Evolutionary conservation across 2,329 filamentous ascomycete species (phyloP), one percentile per base, ranked within the genome.

Genomic region (Ilyonectria destructans): DNA sequence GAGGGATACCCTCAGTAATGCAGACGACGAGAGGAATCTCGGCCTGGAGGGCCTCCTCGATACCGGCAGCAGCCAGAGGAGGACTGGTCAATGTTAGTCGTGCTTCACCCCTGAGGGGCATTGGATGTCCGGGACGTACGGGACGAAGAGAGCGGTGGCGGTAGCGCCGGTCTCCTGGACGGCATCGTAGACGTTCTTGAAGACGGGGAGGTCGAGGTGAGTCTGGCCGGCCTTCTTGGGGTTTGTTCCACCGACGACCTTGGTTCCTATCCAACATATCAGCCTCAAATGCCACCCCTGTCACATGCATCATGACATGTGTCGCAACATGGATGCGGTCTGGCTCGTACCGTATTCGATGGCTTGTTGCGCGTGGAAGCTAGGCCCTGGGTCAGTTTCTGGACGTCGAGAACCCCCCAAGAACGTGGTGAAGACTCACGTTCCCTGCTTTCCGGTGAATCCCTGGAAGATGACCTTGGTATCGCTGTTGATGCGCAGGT

Each of bases 401-500:
- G 48, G 31, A 40, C 33, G 46, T 29, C 26, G 19, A 48, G 3
- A 10, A 9, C 15, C 37, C 19, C 23, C 33, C 35, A 49, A 65
- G 57, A 19, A 43, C 7, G 31, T 43, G 17, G 35, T 65, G 37
- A 52, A 51, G 62, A 91, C 92, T 85, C 83, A 95, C 92, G 93
- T 96, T 92, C 94, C 94, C 89, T 97, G 95, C 88, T 94, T 96
- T 82, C 96, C 96, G 65, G 96, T 98, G 84, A 98, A 98, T 76
- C 96, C 96, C 87, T 99, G 96, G 88, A 90, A 98, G 79, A 98
- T 87, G 75, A 99, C 94, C 87, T 96, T 97, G 78, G 96, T 99
- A 76, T 98, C 92, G 82, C 87, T 81, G 84, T 95, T 97, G 87
- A 98, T 95, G 85, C 94, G 93, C 79, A 98, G 90, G 88, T 98